Evolutionary conservation across 257 asterid genomes (phyloP), one percentile per base, ranked within the genome.

Genomic region (Nicotiana noctiflora): DNA sequence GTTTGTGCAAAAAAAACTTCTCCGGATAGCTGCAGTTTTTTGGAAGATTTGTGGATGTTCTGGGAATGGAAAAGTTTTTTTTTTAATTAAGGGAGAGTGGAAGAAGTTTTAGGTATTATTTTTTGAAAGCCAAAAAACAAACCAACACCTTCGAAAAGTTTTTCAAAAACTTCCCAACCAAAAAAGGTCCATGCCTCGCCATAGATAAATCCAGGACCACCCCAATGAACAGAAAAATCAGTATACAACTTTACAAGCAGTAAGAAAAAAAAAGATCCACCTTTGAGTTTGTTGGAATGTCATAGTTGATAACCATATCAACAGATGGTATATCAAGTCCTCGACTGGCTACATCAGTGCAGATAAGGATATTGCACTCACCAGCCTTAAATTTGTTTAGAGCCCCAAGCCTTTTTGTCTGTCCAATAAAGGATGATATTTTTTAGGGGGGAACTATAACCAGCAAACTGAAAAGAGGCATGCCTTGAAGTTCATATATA

Each of bases 271-370:
- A 1, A 49, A 72, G 61, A 46, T 23, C 61, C 64, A 94, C 98
- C 98, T 95, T 95, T 62, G 98, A 90, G 88, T 95, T 93, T 64
- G 95, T 60, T 78, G 99, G 99, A 32, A 93, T 88, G 79, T 95
- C 99, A 82, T 91, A 93, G 86, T 95, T 95, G 82, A 95, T 92
- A 85, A 95, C 97, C 92, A 93, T 81, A 80, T 93, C 98, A 5
- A 95, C 99, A 0, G 97, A 84, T 13, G 99, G 97, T 80, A 95
- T 93, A 88, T 95, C 99, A 40, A 95, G 96, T 66, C 99, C 99
- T 89, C 98, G 93, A 88, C 96, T 95, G 65, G 96, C 97, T 81
- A 93, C 99, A 75, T 93, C 99, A 23, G 98, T 95, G 87, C 97
- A 93, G 76, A 92, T 84, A 62, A 95, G 93, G 79, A 95, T 83